Evolutionary conservation across 495 filamentous ascomycete species (phyloP).

Genomic region (Aspergillus avenaceus): DNA sequence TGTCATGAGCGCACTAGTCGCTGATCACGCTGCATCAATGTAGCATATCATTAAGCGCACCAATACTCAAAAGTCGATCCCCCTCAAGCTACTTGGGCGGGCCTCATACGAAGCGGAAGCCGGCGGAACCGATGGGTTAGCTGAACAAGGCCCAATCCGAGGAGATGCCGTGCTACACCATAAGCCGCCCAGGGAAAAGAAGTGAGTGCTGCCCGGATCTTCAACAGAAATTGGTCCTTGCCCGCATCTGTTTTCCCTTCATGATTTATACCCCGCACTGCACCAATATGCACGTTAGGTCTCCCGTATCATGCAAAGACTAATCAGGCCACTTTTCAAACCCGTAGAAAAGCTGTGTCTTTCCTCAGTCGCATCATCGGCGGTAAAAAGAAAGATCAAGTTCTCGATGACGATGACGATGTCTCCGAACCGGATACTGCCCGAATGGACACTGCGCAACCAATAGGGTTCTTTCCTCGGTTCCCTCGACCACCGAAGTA

Average conservation of each 20-base stretch:
- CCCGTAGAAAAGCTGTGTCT: constrained; percentile 72
- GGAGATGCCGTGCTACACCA: constrained; percentile 39
- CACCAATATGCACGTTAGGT: neutral
- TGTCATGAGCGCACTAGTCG: constrained; percentile 9
- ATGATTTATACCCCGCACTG: neutral
- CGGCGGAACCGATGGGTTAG: constrained; percentile 42
- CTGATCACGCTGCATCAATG: constrained; percentile 12
- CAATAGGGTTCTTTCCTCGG: constrained; percentile 83
- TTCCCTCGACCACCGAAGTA: constrained; percentile 89
- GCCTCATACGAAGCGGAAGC: constrained; percentile 50
- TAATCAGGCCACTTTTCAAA: constrained; percentile 1
- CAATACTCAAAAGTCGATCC: constrained; percentile 68
- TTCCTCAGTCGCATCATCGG: constrained; percentile 90
- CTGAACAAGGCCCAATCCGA: constrained; percentile 31
- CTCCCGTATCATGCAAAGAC: constrained; percentile 1
- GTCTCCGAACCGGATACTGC: constrained; percentile 67
- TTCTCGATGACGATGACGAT: constrained; percentile 56
- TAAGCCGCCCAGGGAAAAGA: constrained; percentile 60
- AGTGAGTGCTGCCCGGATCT: constrained; percentile 42
- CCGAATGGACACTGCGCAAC: constrained; percentile 74
- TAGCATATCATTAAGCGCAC: constrained; percentile 81
- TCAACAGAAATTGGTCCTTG: neutral
- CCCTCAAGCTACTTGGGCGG: constrained; percentile 59
- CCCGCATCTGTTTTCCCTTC: constrained; percentile 2
- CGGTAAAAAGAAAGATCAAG: constrained; percentile 61